Conservation (phyloP, 768 basidiomycete genomes). For the Suillus subluteus region DNA sequence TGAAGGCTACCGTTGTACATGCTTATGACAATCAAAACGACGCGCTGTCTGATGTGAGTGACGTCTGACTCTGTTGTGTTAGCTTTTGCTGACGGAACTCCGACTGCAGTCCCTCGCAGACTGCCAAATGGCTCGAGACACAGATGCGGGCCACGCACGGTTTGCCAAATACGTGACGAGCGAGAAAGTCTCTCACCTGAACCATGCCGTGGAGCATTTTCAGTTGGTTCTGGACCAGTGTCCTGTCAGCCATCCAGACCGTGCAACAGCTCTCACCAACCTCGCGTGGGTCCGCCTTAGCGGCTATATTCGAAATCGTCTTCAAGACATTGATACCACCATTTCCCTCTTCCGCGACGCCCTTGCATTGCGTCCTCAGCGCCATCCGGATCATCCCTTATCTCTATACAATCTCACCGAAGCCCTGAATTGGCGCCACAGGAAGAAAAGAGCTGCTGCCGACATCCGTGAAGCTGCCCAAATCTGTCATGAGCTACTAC, state of each 20-base stretch:
- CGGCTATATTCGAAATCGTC: not conserved
- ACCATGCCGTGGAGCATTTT: not conserved
- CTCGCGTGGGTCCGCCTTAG: conserved; percentile 4
- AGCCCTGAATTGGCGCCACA: conserved; percentile 15
- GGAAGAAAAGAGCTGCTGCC: conserved; percentile 2
- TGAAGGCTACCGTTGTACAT: not conserved
- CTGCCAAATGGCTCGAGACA: not conserved
- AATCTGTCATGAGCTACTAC: not conserved
- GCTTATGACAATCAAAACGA: not conserved
- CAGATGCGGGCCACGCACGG: not conserved
- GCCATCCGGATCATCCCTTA: conserved; percentile 11
- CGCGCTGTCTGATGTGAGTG: not conserved
- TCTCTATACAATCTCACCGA: conserved; percentile 19
- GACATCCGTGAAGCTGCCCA: conserved; percentile 20
- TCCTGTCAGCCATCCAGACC: conserved; percentile 3
- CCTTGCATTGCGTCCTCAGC: conserved; percentile 9
- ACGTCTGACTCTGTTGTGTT: not conserved
- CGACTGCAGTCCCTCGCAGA: not conserved
- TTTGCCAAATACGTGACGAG: not conserved
- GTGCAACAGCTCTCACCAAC: conserved; percentile 1
- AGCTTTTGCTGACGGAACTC: not conserved
- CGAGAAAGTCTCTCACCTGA: not conserved
- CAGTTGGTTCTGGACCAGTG: not conserved
- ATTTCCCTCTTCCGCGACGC: conserved; percentile 1
- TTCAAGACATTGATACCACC: not conserved